phyloP scores from a whole-genome alignment of 2,329 filamentous ascomycete species.

The Penicillium digitatum region DNA sequence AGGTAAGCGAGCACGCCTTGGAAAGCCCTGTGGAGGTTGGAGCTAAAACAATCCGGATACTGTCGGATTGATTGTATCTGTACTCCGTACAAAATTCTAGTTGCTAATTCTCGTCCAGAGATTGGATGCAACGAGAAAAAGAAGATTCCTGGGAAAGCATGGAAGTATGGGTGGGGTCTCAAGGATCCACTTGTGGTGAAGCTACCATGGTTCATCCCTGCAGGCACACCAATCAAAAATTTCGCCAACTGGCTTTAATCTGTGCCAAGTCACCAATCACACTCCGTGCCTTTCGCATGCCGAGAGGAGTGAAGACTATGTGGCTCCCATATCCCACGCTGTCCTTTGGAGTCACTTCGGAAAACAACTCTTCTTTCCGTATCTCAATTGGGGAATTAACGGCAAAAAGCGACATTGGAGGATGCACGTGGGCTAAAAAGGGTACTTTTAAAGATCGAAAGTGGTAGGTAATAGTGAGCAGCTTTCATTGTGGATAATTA shows the following conservation, averaged over 20 bases:
- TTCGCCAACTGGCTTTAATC: neutral
- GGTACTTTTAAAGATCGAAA: neutral
- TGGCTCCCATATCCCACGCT: neutral
- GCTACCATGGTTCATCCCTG: neutral
- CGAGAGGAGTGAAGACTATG: neutral
- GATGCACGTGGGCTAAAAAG: neutral
- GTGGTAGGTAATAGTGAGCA: neutral
- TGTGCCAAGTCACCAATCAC: constrained; percentile 8
- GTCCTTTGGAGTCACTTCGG: neutral
- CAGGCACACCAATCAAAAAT: constrained; percentile 7
- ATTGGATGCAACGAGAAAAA: neutral
- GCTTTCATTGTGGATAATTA: neutral
- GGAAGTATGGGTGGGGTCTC: neutral
- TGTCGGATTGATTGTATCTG: too few relatives aligned
- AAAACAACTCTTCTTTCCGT: neutral
- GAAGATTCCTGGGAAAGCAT: neutral
- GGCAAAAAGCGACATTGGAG: neutral
- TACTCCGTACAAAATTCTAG: neutral
- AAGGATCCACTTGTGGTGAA: neutral
- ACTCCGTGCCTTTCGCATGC: neutral
- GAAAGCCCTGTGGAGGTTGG: neutral
- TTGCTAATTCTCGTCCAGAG: neutral
- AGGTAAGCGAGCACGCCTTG: neutral
- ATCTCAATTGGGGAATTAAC: neutral
- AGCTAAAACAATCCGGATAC: neutral